Conservation (phyloP, 2,329 filamentous ascomycete genomes). For the Colletotrichum tanaceti region DNA sequence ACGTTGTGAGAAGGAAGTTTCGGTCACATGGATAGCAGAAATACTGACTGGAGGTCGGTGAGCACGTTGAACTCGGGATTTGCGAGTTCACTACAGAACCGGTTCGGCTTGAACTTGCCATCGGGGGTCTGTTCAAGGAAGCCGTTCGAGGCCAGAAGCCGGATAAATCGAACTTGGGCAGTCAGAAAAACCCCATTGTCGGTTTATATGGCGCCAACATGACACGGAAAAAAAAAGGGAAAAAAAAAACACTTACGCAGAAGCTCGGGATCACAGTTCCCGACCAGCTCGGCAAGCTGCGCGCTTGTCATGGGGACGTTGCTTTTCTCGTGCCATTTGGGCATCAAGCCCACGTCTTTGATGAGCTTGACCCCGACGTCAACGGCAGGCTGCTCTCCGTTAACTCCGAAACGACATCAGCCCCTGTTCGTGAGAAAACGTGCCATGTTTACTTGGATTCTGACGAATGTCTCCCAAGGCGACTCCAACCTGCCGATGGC, state of each 20-base stretch:
- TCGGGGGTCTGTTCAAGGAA: conserved; percentile 4
- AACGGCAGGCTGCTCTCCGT: background rate
- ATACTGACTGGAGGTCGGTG: conserved; percentile 12
- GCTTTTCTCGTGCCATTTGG: conserved; percentile 18
- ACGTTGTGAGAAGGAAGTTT: background rate
- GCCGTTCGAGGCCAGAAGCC: conserved; percentile 9
- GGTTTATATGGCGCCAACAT: too few species aligned
- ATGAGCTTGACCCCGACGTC: background rate
- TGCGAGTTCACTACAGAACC: conserved; percentile 9
- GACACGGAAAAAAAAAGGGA: too few species aligned
- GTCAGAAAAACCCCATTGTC: background rate
- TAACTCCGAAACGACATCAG: background rate
- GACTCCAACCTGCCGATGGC: conserved; percentile 12
- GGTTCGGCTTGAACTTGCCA: conserved; percentile 11
- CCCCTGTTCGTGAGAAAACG: background rate
- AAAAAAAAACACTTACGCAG: conserved; percentile 22
- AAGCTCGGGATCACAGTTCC: conserved; percentile 13
- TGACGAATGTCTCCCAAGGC: conserved; percentile 22
- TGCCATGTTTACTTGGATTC: conserved; percentile 12
- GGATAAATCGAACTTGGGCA: conserved; percentile 15
- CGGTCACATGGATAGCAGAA: accelerated
- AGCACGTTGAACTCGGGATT: conserved; percentile 7
- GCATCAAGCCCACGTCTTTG: conserved; percentile 18
- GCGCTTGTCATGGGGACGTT: conserved; percentile 24
- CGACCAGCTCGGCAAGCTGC: conserved; percentile 21